These are phyloP conservation scores for Alloascoidea hylecoeti DNA, from an alignment of 805 yeast genomes.

Conservation along the genomic window DNA sequence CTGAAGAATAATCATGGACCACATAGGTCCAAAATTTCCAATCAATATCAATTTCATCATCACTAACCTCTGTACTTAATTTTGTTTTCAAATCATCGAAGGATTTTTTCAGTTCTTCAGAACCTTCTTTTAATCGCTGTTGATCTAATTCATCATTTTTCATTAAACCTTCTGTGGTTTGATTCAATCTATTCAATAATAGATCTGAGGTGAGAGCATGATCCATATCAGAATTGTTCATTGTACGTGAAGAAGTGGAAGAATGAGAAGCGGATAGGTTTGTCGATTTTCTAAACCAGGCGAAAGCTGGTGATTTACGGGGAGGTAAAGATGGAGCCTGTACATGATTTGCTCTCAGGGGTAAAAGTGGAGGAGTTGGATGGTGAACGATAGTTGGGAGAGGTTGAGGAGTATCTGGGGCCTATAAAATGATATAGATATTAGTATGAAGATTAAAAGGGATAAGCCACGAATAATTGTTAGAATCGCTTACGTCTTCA, in stretches of 20 bases:
- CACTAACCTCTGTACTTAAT: not conserved
- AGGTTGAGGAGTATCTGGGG: not conserved
- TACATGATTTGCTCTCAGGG: not conserved
- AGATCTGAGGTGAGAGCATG: not conserved
- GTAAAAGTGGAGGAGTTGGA: not conserved
- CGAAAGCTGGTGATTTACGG: not conserved
- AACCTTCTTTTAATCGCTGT: conserved; percentile 1
- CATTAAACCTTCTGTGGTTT: not conserved
- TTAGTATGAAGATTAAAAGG: no score
- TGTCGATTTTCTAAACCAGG: not conserved
- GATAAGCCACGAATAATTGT: no score
- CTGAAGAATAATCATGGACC: conserved; percentile 59
- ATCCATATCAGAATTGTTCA: not conserved
- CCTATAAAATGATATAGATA: no score
- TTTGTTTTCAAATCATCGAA: not conserved
- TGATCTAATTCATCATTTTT: not conserved
- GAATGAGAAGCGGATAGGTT: not conserved
- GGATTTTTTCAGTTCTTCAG: not conserved
- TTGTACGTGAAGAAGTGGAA: not conserved
- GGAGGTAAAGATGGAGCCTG: not conserved
- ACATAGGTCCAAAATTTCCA: conserved; percentile 71
- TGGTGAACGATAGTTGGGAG: not conserved
- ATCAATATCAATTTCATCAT: not conserved
- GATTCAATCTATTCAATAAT: not conserved
- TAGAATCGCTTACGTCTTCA: no score